Percentiles rank a stretch among this genome's conserved stretches.
These are phyloP conservation scores for Aegilops tauschii DNA, from an alignment of 176 grass and related monocot genomes.

Conservation along the genomic window DNA sequence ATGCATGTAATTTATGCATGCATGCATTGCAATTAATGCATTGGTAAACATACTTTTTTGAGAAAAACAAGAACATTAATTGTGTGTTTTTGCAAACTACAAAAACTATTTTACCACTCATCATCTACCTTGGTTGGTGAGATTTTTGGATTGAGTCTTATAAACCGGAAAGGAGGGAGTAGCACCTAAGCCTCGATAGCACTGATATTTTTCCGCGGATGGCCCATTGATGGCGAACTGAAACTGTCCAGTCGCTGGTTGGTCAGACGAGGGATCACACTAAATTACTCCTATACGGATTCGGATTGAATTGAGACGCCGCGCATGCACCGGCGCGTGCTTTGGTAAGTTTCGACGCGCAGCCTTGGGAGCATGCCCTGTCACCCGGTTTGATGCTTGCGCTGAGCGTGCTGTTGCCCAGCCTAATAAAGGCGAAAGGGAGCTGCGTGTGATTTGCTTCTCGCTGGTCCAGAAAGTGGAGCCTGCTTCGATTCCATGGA, in stretches of 20 bases:
- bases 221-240: no score
- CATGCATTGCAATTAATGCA: no score
- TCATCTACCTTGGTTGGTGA: no score
- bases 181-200: no score
- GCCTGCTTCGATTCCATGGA: neutral
- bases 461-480: neutral
- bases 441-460: neutral
- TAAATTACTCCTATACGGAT: neutral
- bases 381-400: neutral
- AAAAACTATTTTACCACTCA: no score
- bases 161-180: no score
- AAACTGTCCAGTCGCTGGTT: neutral
- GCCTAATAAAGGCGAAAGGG: neutral
- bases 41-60: no score
- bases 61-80: no score
- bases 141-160: no score
- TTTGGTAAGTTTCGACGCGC: constrained; percentile 44
- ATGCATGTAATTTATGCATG: no score
- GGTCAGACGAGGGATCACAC: neutral
- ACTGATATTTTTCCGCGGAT: no score
- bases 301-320: neutral
- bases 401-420: neutral
- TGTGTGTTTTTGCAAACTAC: no score
- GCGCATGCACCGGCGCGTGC: neutral
- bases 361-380: neutral